These are phyloP conservation scores for Kodamaea arcana DNA, from an alignment of 1,139 yeast species.

Conservation along the genomic window DNA sequence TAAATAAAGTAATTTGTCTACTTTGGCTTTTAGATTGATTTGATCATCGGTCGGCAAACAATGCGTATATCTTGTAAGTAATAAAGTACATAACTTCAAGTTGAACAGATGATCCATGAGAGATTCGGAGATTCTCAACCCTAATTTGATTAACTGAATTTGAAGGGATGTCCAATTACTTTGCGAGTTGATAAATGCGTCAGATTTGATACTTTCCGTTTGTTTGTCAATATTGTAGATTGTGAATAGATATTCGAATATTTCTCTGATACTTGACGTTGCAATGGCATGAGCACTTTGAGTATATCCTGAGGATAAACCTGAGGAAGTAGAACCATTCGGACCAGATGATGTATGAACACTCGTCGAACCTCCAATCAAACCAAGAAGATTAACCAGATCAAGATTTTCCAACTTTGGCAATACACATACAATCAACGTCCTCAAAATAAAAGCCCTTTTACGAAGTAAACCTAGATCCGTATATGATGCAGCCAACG, in stretches of 20 bases:
- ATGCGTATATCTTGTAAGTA: constrained; percentile 54
- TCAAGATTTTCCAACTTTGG: constrained; percentile 37
- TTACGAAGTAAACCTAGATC: constrained; percentile 63
- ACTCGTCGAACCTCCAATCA: not conserved
- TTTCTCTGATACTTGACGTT: constrained; percentile 17
- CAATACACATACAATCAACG: constrained; percentile 49
- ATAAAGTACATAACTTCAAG: constrained; percentile 44
- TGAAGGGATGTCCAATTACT: constrained; percentile 56
- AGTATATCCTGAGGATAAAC: not conserved
- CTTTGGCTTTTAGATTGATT: constrained; percentile 23
- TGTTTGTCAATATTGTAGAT: constrained; percentile 38
- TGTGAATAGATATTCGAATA: constrained; percentile 37
- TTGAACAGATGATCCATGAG: constrained; percentile 45
- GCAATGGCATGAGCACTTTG: constrained; percentile 6
- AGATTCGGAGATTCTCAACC: constrained; percentile 51
- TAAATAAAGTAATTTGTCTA: constrained; percentile 19
- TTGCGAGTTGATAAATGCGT: constrained; percentile 21
- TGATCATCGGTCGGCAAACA: constrained; percentile 42
- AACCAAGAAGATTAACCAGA: too few relatives aligned
- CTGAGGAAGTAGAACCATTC: not conserved
- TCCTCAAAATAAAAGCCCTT: constrained; percentile 63
- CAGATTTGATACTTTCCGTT: constrained; percentile 23
- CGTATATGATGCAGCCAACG: constrained; percentile 63
- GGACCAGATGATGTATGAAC: not conserved
- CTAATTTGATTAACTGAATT: constrained; percentile 52